Evolutionary conservation across 2,329 filamentous ascomycete species (phyloP).

Genomic region (Plectosphaerella sp.): DNA sequence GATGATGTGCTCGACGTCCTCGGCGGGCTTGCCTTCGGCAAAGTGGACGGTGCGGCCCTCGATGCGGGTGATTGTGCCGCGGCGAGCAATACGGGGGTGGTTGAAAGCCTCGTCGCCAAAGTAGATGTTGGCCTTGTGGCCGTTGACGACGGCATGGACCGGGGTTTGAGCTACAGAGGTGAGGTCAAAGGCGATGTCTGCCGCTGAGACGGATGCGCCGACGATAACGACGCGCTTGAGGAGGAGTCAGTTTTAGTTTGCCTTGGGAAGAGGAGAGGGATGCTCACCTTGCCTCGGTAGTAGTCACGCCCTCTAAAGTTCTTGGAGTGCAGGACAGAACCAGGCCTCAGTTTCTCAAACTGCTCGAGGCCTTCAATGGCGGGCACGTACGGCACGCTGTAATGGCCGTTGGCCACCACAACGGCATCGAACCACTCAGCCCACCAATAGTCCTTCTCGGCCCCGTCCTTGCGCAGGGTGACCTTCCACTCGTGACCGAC

Average conservation of each 20-base stretch:
- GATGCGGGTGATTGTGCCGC: slow-evolving; percentile 44
- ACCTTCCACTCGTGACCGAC: slow-evolving; percentile 45
- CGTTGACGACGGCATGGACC: slow-evolving; percentile 45
- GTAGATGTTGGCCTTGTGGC: slow-evolving; percentile 45
- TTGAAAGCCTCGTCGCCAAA: slow-evolving; percentile 57
- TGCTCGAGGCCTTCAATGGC: slow-evolving; percentile 41
- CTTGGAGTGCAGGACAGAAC: slow-evolving; percentile 51
- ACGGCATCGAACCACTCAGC: slow-evolving; percentile 58
- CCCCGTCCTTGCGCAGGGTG: slow-evolving; percentile 37
- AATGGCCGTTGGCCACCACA: slow-evolving; percentile 57
- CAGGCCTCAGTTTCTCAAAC: slow-evolving; percentile 38
- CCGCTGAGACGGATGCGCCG: slow-evolving; percentile 60
- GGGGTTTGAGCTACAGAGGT: slow-evolving; percentile 38
- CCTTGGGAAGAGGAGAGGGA: neutral
- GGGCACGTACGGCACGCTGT: slow-evolving; percentile 53
- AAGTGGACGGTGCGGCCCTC: slow-evolving; percentile 47
- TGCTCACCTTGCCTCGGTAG: slow-evolving; percentile 39
- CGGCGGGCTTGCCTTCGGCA: slow-evolving; percentile 46
- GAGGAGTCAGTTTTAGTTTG: neutral
- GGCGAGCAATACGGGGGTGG: slow-evolving; percentile 46
- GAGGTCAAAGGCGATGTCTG: slow-evolving; percentile 56
- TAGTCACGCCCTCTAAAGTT: slow-evolving; percentile 42
- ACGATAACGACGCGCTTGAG: slow-evolving; percentile 56
- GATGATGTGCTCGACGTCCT: slow-evolving; percentile 56
- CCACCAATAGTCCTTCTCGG: slow-evolving; percentile 54